A percentile compares a stretch with the other conserved stretches of the same genome.
phyloP scores from a whole-genome alignment of 176 grass and related monocot species.

The Tillandsia fasciculata region DNA sequence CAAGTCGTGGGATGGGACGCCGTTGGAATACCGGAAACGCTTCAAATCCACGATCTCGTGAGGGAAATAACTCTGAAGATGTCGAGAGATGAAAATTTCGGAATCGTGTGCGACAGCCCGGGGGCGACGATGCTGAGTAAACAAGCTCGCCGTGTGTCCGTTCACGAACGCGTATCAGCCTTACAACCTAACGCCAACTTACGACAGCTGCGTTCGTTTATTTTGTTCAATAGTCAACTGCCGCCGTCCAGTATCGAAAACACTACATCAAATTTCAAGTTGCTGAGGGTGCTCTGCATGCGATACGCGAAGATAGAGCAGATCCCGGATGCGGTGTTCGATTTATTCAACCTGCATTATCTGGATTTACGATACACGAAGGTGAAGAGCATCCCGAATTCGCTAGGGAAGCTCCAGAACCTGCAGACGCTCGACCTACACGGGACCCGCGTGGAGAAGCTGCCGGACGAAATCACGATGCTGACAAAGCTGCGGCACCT shows the following conservation, averaged over 20 bases:
- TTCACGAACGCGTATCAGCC: constrained; percentile 12
- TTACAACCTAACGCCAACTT: neutral
- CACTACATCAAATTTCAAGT: constrained; percentile 20
- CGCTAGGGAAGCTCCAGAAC: constrained; percentile 34
- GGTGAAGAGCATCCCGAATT: constrained; percentile 30
- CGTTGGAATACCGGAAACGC: constrained; percentile 21
- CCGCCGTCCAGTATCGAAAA: constrained; percentile 22
- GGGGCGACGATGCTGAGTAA: neutral
- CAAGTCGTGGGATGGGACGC: constrained; percentile 20
- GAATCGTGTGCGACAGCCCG: constrained; percentile 6
- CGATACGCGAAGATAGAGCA: constrained; percentile 20
- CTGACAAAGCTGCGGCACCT: constrained; percentile 38
- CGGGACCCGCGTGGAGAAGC: constrained; percentile 6
- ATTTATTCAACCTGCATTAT: constrained; percentile 38
- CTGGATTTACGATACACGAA: constrained; percentile 21
- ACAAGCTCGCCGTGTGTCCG: constrained; percentile 12
- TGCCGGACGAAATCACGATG: constrained; percentile 26
- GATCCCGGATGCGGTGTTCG: constrained; percentile 23
- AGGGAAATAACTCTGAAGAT: constrained; percentile 25
- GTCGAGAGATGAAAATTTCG: constrained; percentile 31
- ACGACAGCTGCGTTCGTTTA: constrained; percentile 12
- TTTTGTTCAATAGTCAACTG: constrained; percentile 13
- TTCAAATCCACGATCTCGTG: constrained; percentile 39
- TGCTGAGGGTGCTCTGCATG: constrained; percentile 27
- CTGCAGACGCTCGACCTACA: constrained; percentile 33